Base-by-base conservation (phyloP, 106 monocot genomes). In the Dendrobium chrysotoxum region DNA sequence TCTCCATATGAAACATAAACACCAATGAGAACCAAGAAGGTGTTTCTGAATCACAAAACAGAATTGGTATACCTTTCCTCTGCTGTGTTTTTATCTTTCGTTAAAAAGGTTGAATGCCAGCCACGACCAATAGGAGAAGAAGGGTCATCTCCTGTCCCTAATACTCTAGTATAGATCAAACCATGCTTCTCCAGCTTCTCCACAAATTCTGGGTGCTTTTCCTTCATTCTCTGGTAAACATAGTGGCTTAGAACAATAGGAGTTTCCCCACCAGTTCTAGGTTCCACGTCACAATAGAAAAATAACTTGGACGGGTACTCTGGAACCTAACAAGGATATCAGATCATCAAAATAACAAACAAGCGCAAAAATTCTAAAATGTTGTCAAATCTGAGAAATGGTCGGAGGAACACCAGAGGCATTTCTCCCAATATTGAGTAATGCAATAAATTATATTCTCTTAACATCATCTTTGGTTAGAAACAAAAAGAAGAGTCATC, bases 241-340 rank as follows among this genome's bases (percentile, higher is more conserved):
- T 67, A 78, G 81, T 95, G 92, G 84, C 98, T 99, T 25, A 93
- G 83, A 28, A 92, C 89, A 38, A 95, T 91, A 4, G 98, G 95
- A 64, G 98, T 99, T 81, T 99, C 98, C 4, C 98, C 98, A n/a
- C 92, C 95, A 15, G 78, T 89, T 66, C 58, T 79, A 1, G 98
- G 98, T 77, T 92, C 98, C 76, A 76, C 90, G 40, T 99, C 98
- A 35, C 98, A 99, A 50, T 89, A 99, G 89, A 99, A 99, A 74
- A 93, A 93, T 73, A 95, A 8, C 47, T 95, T 99, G 1, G 92
- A 79, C 0, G 98, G 98, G 46, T 87, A 88, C 75, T 85, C 82
- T 1, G 92, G 92, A 76, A 98, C 88, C 97, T 98, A 78, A 20
- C 41, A 70, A 61, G 0, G 4, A 58, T 50, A 61, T 4, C 11